Evolutionary conservation across 2,329 filamentous ascomycete genomes (phyloP).

Genomic region (Cladosporium cucumerinum): DNA sequence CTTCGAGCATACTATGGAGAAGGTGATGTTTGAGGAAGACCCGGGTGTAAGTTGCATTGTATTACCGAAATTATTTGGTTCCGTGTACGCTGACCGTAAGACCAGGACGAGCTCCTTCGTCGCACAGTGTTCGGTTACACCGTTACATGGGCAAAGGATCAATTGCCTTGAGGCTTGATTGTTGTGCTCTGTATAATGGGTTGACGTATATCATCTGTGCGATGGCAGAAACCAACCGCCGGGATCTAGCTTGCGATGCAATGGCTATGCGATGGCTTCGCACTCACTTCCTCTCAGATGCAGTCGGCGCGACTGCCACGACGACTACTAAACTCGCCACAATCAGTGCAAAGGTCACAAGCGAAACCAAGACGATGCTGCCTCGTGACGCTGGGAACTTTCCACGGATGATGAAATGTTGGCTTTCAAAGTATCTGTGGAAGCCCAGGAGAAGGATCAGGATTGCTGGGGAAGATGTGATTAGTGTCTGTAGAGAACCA

Average conservation of each 20-base stretch:
- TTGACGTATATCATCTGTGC: neutral
- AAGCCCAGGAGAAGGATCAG: slow-evolving; percentile 73
- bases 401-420: slow-evolving; percentile 74
- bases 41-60: slow-evolving; percentile 57
- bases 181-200: neutral
- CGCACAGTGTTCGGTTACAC: slow-evolving; percentile 80
- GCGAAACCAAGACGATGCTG: slow-evolving; percentile 66
- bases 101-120: slow-evolving; percentile 68
- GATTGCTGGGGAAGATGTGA: slow-evolving; percentile 49
- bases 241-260: neutral
- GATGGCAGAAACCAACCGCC: neutral
- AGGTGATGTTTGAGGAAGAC: slow-evolving; percentile 85
- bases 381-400: slow-evolving; percentile 78
- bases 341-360: slow-evolving; percentile 60
- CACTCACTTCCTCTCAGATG: slow-evolving; percentile 35
- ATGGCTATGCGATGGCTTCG: neutral
- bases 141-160: slow-evolving; percentile 56
- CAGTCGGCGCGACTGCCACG: slow-evolving; percentile 50
- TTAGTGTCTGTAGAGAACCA: neutral
- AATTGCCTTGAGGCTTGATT: slow-evolving; percentile 4
- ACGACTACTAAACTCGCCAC: slow-evolving; percentile 59
- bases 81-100: neutral
- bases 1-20: slow-evolving; percentile 76
- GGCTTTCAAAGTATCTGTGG: slow-evolving; percentile 72
- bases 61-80: neutral